phyloP scores from a whole-genome alignment of 164 flowering plant genomes.

The Tinospora cordifolia region DNA sequence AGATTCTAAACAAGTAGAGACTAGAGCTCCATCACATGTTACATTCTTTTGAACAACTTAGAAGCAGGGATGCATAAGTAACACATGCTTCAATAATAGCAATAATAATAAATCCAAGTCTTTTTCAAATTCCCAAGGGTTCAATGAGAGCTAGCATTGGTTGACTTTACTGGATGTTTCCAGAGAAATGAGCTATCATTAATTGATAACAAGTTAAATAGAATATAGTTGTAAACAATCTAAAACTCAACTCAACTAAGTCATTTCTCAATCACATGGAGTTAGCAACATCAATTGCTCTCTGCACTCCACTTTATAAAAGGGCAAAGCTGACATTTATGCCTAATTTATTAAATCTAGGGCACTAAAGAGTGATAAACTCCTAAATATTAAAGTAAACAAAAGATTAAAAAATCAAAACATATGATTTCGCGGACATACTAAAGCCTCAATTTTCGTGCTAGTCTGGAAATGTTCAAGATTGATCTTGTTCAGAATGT shows the following conservation, averaged over 20 bases:
- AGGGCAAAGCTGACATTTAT: too few species aligned
- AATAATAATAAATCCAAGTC: not conserved
- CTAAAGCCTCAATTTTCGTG: conserved; percentile 98
- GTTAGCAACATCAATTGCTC: too few species aligned
- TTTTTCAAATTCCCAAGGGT: not conserved
- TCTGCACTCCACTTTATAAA: not conserved
- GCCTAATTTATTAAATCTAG: too few species aligned
- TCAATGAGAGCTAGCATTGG: too few species aligned
- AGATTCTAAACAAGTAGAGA: not conserved
- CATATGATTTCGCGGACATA: conserved; percentile 23
- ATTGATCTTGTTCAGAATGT: conserved; percentile 69
- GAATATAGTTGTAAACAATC: too few species aligned
- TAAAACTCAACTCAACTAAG: too few species aligned
- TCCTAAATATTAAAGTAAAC: not conserved
- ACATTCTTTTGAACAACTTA: too few species aligned
- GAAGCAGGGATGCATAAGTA: too few species aligned
- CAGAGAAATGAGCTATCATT: too few species aligned
- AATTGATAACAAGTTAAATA: not conserved
- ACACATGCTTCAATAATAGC: too few species aligned
- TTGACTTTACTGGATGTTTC: too few species aligned
- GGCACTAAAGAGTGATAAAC: not conserved
- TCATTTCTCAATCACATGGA: too few species aligned
- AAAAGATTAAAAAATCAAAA: not conserved
- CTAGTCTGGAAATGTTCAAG: conserved; percentile 88
- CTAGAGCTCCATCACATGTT: not conserved